Evolutionary conservation across 1,284 basidiomycete species (phyloP).

Genomic region (Pascua sp.): DNA sequence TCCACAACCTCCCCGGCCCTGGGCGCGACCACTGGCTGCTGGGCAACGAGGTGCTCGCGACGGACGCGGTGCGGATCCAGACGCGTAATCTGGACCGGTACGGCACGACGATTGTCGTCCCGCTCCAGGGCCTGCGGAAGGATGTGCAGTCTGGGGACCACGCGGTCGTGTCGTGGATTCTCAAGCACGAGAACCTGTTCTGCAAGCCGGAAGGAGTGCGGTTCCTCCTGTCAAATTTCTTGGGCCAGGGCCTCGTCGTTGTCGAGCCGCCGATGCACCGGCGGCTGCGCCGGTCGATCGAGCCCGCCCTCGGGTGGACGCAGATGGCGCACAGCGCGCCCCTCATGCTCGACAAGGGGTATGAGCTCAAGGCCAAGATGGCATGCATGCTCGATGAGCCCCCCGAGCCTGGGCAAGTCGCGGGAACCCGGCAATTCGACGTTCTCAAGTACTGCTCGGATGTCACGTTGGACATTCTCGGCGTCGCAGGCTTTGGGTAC

Average conservation of each 20-base stretch:
- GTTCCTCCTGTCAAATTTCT: conserved; percentile 52
- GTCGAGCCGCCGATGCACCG: conserved; percentile 55
- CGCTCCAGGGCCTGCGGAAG: too few species aligned
- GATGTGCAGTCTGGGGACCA: conserved; percentile 58
- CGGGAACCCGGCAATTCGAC: conserved; percentile 12
- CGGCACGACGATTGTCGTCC: too few species aligned
- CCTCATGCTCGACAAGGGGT: conserved; percentile 62
- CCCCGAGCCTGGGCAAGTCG: conserved; percentile 7
- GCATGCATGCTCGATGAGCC: conserved; percentile 62
- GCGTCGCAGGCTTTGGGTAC: conserved; percentile 63
- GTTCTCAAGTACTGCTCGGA: conserved; percentile 22
- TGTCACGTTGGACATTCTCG: conserved; percentile 66
- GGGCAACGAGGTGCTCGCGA: too few species aligned
- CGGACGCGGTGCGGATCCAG: too few species aligned
- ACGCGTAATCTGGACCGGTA: too few species aligned
- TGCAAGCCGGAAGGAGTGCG: conserved; percentile 64
- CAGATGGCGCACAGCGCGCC: conserved; percentile 44
- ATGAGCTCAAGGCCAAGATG: conserved; percentile 51
- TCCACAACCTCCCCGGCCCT: too few species aligned
- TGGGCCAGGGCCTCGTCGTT: conserved; percentile 41
- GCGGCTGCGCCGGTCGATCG: conserved; percentile 53
- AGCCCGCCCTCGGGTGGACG: conserved; percentile 47
- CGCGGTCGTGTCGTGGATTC: conserved; percentile 59
- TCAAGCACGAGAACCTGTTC: conserved; percentile 61
- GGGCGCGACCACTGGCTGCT: too few species aligned